Percentiles rank a stretch among this genome's conserved stretches.
Evolutionary conservation across 257 asterid genomes (phyloP).

Genomic region (Solanum dulcamara): DNA sequence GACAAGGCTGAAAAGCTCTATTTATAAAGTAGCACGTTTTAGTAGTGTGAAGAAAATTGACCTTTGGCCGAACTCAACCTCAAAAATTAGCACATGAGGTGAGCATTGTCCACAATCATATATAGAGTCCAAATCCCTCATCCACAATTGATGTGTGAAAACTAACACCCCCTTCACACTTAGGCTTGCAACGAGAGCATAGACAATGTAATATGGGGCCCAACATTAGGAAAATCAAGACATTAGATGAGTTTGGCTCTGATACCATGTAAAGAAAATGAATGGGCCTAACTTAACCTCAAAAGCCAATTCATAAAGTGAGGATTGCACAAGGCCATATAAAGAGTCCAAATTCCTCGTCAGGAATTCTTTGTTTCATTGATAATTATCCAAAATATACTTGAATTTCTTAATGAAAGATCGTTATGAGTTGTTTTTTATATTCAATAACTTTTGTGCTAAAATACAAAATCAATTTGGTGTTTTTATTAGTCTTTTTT

Average conservation of each 20-base stretch:
- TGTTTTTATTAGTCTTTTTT: background rate
- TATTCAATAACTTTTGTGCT: background rate
- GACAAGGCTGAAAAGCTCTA: background rate
- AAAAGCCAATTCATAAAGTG: background rate
- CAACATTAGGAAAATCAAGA: background rate
- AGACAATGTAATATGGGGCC: background rate
- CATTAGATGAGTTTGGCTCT: background rate
- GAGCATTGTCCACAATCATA: background rate
- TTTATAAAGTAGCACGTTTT: background rate
- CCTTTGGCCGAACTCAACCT: background rate
- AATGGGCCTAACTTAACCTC: background rate
- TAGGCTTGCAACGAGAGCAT: background rate
- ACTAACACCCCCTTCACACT: background rate
- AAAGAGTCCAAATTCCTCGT: background rate
- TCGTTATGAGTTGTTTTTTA: background rate
- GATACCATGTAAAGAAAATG: background rate
- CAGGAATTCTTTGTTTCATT: background rate
- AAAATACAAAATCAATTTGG: background rate
- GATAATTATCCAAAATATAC: background rate
- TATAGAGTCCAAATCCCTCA: background rate
- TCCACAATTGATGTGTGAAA: background rate
- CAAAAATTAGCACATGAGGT: background rate
- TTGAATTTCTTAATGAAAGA: background rate
- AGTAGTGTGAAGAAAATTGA: background rate
- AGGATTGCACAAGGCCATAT: background rate